Evolutionary conservation across 2,329 filamentous ascomycete genomes (phyloP), one percentile per base, ranked within the genome.

Genomic region (Nothopassalora personata): DNA sequence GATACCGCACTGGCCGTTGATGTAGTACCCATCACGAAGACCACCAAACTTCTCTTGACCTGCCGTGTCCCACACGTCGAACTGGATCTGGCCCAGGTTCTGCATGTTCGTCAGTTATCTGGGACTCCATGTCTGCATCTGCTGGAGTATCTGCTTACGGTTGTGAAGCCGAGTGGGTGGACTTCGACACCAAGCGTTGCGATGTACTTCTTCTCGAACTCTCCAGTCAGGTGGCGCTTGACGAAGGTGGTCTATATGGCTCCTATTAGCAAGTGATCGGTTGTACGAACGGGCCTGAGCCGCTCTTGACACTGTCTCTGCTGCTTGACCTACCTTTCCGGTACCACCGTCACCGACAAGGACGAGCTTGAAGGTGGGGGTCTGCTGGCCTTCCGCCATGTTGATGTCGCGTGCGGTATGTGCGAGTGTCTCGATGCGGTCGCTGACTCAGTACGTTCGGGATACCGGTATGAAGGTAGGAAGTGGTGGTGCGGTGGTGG

Each of bases 151-250:
- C 39, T 43, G 61, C 91, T 82, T 91, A 97, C 92, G 77, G 93
- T 97, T 74, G 87, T 91, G 87, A 99, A 99, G 74, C 87, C 89
- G 68, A 99, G 90, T 77, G 94, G 94, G 84, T 99, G 94, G 69
- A 99, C 94, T 80, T 99, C 94, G 77, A 99, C 94, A 88, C 94
- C 94, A 68, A 99, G 90, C 62, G 94, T 99, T 73, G 94, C 94
- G 79, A 99, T 97, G 83, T 99, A 99, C 84, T 97, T 99, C 89
- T 99, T 99, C 83, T 99, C 94, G 77, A 99, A 99, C 79, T 99
- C 94, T 78, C 94, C 94, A 76, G 94, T 99, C 86, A 97, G 86
- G 82, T 99, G 94, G 76, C 94, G 94, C 89, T 99, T 99, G 85
- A 99, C 94, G 80, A 99, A 99, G 76, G 94, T 99, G 77, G 94